A percentile compares a stretch with the other conserved stretches of the same genome.
These are phyloP conservation scores for Fusarium poae DNA, from an alignment of 2,329 filamentous ascomycete species.

Conservation along the genomic window DNA sequence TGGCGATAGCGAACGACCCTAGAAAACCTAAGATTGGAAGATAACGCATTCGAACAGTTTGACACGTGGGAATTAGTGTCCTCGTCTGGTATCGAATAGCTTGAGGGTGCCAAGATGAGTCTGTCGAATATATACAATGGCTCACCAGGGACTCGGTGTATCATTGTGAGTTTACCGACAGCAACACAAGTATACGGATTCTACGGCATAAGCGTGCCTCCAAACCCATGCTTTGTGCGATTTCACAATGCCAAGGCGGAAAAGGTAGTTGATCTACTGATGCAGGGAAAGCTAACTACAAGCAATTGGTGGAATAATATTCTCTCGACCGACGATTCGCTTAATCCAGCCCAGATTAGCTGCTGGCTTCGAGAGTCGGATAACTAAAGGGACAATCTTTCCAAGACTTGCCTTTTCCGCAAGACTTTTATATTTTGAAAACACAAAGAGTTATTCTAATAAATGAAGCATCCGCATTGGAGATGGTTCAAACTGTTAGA, in stretches of 20 bases:
- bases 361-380: not conserved
- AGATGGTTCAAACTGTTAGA: no score
- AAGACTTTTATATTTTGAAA: not conserved
- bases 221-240: no score
- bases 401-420: not conserved
- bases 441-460: no score
- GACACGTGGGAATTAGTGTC: not conserved
- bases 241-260: not conserved
- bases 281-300: not conserved
- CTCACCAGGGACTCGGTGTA: not conserved
- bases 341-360: fast-evolving
- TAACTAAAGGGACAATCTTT: not conserved
- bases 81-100: not conserved
- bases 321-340: fast-evolving
- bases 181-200: not conserved
- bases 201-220: not conserved
- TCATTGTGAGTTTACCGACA: not conserved
- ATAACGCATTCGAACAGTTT: not conserved
- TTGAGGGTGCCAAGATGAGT: not conserved
- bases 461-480: no score
- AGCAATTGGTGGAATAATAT: not conserved
- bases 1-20: not conserved
- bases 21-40: not conserved
- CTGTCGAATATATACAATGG: not conserved
- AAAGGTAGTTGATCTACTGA: not conserved